A percentile compares a stretch with the other conserved stretches of the same genome.
Conservation (phyloP, 169 alveolate genomes). For the Pseudocohnilembus persalinus region DNA sequence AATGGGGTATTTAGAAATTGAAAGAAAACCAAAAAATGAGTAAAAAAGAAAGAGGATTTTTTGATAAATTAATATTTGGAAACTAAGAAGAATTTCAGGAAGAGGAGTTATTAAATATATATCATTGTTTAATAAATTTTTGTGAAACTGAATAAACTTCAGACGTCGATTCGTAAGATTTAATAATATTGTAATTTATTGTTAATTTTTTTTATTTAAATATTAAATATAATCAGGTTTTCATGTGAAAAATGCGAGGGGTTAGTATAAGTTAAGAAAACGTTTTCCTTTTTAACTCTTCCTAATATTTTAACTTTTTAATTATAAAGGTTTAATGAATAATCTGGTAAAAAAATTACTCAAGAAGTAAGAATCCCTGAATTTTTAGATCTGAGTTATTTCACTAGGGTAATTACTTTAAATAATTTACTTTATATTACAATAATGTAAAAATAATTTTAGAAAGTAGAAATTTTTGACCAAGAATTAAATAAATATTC, state of each 20-base stretch:
- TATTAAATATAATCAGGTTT: not conserved
- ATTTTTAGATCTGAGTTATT: conserved; percentile 7
- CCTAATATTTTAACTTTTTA: conserved; percentile 6
- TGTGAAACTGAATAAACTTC: conserved; percentile 4
- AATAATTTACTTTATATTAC: not conserved
- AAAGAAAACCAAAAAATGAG: not conserved
- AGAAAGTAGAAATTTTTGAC: conserved; percentile 15
- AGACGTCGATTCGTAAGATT: not conserved
- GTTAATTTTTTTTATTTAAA: not conserved
- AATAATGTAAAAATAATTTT: not conserved
- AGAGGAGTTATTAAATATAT: not conserved
- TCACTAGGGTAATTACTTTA: conserved; percentile 1
- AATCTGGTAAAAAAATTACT: not conserved
- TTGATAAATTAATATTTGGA: not conserved
- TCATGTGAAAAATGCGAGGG: conserved; percentile 17
- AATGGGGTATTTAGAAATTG: conserved; percentile 14
- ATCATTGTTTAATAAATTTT: conserved; percentile 7
- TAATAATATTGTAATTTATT: not conserved
- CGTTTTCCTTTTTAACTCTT: conserved; percentile 9
- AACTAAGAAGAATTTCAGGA: not conserved
- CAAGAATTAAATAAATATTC: conserved; percentile 2
- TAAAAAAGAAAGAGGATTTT: not conserved
- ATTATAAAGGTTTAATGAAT: conserved; percentile 1
- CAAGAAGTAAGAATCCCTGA: not conserved
- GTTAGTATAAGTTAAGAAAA: conserved; percentile 6